Base-by-base conservation (phyloP, 2,329 filamentous ascomycete species). In the Verticillium klebahnii region DNA sequence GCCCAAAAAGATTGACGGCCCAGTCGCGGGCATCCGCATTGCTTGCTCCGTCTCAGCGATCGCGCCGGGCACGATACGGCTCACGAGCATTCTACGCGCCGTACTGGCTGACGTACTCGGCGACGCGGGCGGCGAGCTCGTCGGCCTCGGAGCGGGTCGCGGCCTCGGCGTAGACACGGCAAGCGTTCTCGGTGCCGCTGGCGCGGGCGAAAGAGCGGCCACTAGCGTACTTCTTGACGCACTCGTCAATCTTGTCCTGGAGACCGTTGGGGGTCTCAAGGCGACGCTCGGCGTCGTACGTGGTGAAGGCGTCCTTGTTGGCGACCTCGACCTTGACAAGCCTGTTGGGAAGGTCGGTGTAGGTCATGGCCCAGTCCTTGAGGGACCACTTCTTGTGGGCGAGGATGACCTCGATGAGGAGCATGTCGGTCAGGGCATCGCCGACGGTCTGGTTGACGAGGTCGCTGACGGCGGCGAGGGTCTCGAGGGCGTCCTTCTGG, bases 381-480 rank as follows among this genome's bases (percentile, higher is more conserved):
- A 93, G 88, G 31, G 86, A 88, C 93, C 93, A 99, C 67, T 83
- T 85, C 81, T 97, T 98, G 84, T 98, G 93, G 7, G 95, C 93
- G 50, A 99, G 88, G 67, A 98, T 95, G 37, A 94, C 91, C 77
- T 99, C 95, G 45, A 98, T 93, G 71, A 99, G 88, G 56, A 99
- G 86, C 85, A 97, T 91, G 77, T 99, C 95, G 1, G 93, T 97
- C 62, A 99, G 85, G 56, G 95, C 95, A 73, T 99, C 95, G 60
- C 95, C 95, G 56, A 98, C 94, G 1, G 95, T 95, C 80, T 99
- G 95, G 82, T 99, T 99, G 81, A 99, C 96, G 66, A 99, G 85
- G 69, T 97, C 91, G 58, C 89, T 89, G 60, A 96, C 84, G 12
- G 92, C 93, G 60, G 86, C 84, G 1, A 99, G 88, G 9, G 89